These are phyloP conservation scores for Rhodotorula sp. DNA, from an alignment of 1,284 basidiomycete species.

Conservation along the genomic window DNA sequence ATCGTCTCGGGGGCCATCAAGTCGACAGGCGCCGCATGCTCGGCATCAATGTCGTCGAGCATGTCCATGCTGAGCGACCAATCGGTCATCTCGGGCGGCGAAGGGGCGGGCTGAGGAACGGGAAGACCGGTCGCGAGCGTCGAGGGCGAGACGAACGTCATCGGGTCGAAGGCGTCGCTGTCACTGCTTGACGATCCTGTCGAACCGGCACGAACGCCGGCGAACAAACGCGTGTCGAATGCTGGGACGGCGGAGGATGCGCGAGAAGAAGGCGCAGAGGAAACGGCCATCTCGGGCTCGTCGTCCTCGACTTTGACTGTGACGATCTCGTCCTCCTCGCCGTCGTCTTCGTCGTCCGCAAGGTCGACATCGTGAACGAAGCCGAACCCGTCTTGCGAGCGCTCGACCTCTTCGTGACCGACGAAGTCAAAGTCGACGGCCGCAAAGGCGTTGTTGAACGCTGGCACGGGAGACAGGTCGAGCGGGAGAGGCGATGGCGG, in stretches of 20 bases:
- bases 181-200: slow-evolving; percentile 26
- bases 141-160: slow-evolving; percentile 27
- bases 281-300: slow-evolving; percentile 6
- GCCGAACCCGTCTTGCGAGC: slow-evolving; percentile 5
- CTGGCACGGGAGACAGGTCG: slow-evolving; percentile 28
- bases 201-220: slow-evolving; percentile 21
- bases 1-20: slow-evolving; percentile 37
- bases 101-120: slow-evolving; percentile 33
- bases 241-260: slow-evolving; percentile 21
- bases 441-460: slow-evolving; percentile 17
- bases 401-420: slow-evolving; percentile 30
- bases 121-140: slow-evolving; percentile 35
- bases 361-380: slow-evolving; percentile 22
- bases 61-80: slow-evolving; percentile 33
- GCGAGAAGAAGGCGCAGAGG: slow-evolving; percentile 26
- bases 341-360: slow-evolving; percentile 34
- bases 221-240: slow-evolving; percentile 22
- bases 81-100: slow-evolving; percentile 33
- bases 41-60: slow-evolving; percentile 36
- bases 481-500: slow-evolving; percentile 38
- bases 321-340: slow-evolving; percentile 29
- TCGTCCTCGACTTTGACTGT: slow-evolving; percentile 33
- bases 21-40: slow-evolving; percentile 23
- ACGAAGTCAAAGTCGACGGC: slow-evolving; percentile 35
- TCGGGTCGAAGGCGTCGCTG: slow-evolving; percentile 35